Evolutionary conservation across 2,329 filamentous ascomycete genomes (phyloP), one percentile per base, ranked within the genome.

Genomic region (Plenodomus tracheiphilus): DNA sequence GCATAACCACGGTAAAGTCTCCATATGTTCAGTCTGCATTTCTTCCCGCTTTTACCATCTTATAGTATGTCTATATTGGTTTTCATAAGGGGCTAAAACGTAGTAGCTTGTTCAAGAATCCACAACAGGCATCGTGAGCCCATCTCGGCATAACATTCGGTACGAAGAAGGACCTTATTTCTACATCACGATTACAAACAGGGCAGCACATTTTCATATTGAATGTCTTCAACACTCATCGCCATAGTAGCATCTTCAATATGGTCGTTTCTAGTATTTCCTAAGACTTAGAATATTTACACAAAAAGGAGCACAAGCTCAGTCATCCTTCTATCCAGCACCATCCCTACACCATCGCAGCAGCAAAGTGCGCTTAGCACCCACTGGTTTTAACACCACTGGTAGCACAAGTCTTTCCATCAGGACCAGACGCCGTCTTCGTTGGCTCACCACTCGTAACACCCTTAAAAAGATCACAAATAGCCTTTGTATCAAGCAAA

Each of bases 401-500:
- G 15, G 63, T 68, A 30, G 58, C 59, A 50, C 66, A 68, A 8
- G 43, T 46, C 47, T 59, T 59, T 8, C 65, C 65, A 60, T 68
- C 65, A 9, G 66, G 58, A 2, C 43, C 62, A 30, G 49, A 58
- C 9, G 63, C 56, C 19, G 61, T 64, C 61, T 67, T 65, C 17
- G 40, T 63, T 1, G 65, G 65, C 57, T 69, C 63, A 15, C 50
- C 61, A 37, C 53, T 53, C 16, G 56, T 61, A 13, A 62, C 61
- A 32, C 66, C 65, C 53, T 65, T 58, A 53, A 59, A 70, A 20
- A 67, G 39, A 50, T 61, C 62, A 51, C 64, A 68, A 39, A 66
- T 54, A 10, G 10, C 22, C 32, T 48, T 58, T 40, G 54, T 61
- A 35, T 57, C 53, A 19, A 62, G 52, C 16, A 64, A 39, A 41